Evolutionary conservation across 2,329 filamentous ascomycete genomes (phyloP).

Genomic region (Lasiodiplodia hormozganensis): DNA sequence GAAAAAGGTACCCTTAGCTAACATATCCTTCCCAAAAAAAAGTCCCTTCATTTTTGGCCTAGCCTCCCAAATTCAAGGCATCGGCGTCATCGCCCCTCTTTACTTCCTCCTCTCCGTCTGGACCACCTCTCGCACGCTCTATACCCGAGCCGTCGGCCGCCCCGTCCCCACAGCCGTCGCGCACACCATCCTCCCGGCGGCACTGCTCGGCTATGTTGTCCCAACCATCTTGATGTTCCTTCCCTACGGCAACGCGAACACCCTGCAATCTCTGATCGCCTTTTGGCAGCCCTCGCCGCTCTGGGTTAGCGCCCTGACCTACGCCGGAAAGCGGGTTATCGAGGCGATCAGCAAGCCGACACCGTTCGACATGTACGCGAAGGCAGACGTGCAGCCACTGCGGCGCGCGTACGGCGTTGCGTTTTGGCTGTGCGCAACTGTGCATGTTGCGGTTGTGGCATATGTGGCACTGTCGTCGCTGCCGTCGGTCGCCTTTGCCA

Average conservation of each 20-base stretch:
- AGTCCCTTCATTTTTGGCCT: slow-evolving; percentile 19
- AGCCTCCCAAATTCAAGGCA: slow-evolving; percentile 11
- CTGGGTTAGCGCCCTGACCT: not conserved
- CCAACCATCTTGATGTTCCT: slow-evolving; percentile 37
- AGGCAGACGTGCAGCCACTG: slow-evolving; percentile 1
- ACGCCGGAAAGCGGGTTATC: not conserved
- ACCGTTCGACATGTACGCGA: not conserved
- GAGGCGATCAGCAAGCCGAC: not conserved
- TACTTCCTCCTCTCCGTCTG: slow-evolving; percentile 36
- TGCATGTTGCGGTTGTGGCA: not conserved
- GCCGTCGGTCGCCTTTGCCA: not conserved
- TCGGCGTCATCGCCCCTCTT: slow-evolving; percentile 34
- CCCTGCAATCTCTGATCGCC: slow-evolving; percentile 33
- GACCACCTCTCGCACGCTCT: slow-evolving; percentile 27
- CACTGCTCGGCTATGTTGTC: slow-evolving; percentile 37
- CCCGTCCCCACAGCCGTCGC: slow-evolving; percentile 32
- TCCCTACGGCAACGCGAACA: slow-evolving; percentile 31
- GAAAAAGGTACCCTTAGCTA: not conserved
- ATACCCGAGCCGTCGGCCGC: slow-evolving; percentile 30
- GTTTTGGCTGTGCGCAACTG: not conserved
- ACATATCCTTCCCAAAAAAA: not conserved
- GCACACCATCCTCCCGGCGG: slow-evolving; percentile 34
- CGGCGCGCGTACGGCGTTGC: not conserved
- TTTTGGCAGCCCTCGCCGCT: slow-evolving; percentile 32
- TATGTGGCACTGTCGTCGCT: not conserved